Evolutionary conservation across 805 yeast genomes (phyloP), one percentile per base, ranked within the genome.

Genomic region (Dipodascus albidus): DNA sequence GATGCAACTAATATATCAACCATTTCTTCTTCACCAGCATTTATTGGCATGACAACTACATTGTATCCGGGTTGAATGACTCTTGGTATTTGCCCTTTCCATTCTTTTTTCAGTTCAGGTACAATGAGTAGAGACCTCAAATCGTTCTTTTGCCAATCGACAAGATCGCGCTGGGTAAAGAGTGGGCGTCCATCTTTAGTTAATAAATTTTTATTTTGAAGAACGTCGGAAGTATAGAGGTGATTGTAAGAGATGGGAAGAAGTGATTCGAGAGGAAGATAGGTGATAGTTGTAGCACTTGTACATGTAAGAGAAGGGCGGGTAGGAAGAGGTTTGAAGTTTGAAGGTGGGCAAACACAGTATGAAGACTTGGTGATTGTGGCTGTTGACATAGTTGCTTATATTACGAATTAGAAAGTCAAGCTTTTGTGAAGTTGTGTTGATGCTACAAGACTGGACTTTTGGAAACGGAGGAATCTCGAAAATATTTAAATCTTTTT

Each of bases 121-220:
- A 81, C 71, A 23, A 85, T 80, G 38, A 85, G 67, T 24, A 83
- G 65, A 1, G 88, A 81, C 48, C 91, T 69, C 19, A 82, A 87
- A 87, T 48, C 90, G 64, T 85, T 85, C 51, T 82, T 62, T 50
- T 77, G 81, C 91, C 91, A 85, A 64, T 83, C 85, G 23, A 80
- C 69, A 47, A 85, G 69, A 14, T 77, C 80, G 51, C 88, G 69
- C 57, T 76, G 77, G 0, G 87, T 81, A 66, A 81, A 83, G 23
- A 68, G 64, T 47, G 49, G 49, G n/a, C 88, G 70, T 11, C 60
- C 63, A 3, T 53, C 41, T 2, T 52, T 53, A n/a, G 79, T 68
- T 21, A 74, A 54, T 23, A 62, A 62, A 4, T 62, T 56, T 6
- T 77, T 73, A 54, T 75, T 75, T 41, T 73, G 70, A 22, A 77